A percentile compares a stretch with the other conserved stretches of the same genome.
phyloP scores from a whole-genome alignment of 495 filamentous ascomycete species.

The Aspergillus steynii region DNA sequence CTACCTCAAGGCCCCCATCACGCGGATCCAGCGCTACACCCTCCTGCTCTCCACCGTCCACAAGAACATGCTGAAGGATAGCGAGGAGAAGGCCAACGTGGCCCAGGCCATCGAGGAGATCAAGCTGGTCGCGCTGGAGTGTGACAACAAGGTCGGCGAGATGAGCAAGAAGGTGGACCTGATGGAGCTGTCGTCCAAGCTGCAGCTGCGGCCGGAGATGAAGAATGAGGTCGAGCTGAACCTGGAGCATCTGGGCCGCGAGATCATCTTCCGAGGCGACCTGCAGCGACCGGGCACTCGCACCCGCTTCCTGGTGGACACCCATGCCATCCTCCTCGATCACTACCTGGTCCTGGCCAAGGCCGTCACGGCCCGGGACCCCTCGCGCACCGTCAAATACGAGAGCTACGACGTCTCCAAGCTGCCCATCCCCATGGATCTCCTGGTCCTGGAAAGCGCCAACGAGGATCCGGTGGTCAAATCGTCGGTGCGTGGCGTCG shows the following conservation, averaged over 20 bases:
- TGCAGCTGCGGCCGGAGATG: slow-evolving; percentile 85
- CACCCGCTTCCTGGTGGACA: slow-evolving; percentile 90
- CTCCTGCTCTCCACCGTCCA: slow-evolving; percentile 80
- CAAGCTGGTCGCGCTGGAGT: slow-evolving; percentile 86
- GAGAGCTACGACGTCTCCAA: slow-evolving; percentile 96
- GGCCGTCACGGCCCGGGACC: slow-evolving; percentile 65
- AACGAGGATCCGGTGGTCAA: slow-evolving; percentile 90
- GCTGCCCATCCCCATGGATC: slow-evolving; percentile 94
- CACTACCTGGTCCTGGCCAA: slow-evolving; percentile 96
- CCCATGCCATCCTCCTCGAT: slow-evolving; percentile 90
- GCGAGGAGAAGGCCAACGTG: slow-evolving; percentile 88
- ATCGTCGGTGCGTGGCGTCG: slow-evolving; percentile 73
- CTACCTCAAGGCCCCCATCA: slow-evolving; percentile 91
- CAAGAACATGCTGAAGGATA: slow-evolving; percentile 79
- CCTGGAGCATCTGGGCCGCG: slow-evolving; percentile 85
- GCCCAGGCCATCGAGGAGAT: slow-evolving; percentile 91
- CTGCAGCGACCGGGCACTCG: slow-evolving; percentile 78
- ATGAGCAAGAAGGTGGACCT: slow-evolving; percentile 89
- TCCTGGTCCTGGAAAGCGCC: slow-evolving; percentile 86
- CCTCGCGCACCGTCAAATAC: slow-evolving; percentile 62
- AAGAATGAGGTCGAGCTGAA: slow-evolving; percentile 80
- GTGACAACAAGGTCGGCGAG: slow-evolving; percentile 92
- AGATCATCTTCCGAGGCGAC: slow-evolving; percentile 87
- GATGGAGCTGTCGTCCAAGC: slow-evolving; percentile 76
- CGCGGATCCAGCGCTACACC: slow-evolving; percentile 85